Conservation (phyloP, 225 moss, liverwort and hornwort genomes). For the Thuidium tamariscinum region DNA sequence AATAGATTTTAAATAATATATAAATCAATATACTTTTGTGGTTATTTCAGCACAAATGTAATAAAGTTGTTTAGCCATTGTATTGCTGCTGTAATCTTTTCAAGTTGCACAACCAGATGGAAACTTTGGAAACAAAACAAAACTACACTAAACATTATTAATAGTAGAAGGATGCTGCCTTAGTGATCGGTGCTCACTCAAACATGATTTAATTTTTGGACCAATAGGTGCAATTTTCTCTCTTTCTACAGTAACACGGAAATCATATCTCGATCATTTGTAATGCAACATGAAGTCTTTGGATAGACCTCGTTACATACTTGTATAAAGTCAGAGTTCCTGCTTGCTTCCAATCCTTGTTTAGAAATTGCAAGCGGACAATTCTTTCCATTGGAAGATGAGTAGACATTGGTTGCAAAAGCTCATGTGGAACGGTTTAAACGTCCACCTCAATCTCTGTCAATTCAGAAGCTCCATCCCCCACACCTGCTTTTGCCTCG, state of each 20-base stretch:
- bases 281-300: not conserved
- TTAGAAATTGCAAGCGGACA: too few species aligned
- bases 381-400: not conserved
- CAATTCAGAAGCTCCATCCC: not conserved
- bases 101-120: not conserved
- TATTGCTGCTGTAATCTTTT: not conserved
- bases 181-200: fast-evolving
- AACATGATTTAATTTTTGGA: not conserved
- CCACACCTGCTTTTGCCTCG: not conserved
- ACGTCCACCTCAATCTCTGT: not conserved
- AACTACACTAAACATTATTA: too few species aligned
- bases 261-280: not conserved
- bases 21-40: not conserved
- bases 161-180: fast-evolving
- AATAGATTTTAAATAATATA: not conserved
- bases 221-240: not conserved
- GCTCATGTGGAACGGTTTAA: not conserved
- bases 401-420: not conserved
- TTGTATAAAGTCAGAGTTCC: not conserved
- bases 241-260: not conserved
- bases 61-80: not conserved
- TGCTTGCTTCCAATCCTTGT: not conserved
- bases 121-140: not conserved
- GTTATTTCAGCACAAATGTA: not conserved
- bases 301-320: not conserved